Conservation (phyloP, 768 basidiomycete genomes). For the Suillus plorans region DNA sequence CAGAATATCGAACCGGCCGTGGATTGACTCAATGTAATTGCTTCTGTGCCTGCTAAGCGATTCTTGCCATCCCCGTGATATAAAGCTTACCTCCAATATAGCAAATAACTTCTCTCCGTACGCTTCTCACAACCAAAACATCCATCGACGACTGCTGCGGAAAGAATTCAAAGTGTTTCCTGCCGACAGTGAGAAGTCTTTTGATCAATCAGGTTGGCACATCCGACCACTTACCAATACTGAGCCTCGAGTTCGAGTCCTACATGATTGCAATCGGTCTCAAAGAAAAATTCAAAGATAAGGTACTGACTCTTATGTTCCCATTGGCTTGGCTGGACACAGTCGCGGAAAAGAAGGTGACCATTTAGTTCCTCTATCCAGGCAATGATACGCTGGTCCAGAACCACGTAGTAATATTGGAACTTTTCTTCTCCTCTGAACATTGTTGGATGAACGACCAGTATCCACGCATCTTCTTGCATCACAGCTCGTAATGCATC, state of each 20-base stretch:
- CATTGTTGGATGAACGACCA: too few species aligned
- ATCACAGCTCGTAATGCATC: too few species aligned
- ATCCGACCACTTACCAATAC: not conserved
- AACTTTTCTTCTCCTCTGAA: too few species aligned
- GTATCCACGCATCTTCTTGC: too few species aligned
- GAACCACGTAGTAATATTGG: too few species aligned
- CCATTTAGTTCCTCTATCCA: too few species aligned
- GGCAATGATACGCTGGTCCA: too few species aligned
- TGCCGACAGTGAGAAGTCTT: not conserved
- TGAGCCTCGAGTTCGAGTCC: not conserved
- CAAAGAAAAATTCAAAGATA: too few species aligned
- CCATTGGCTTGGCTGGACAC: too few species aligned
- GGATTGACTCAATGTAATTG: not conserved
- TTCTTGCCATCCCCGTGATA: not conserved
- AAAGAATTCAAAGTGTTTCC: not conserved
- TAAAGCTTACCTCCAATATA: not conserved
- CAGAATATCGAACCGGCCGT: not conserved
- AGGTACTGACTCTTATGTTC: too few species aligned
- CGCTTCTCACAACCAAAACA: too few species aligned
- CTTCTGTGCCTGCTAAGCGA: not conserved
- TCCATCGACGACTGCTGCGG: not conserved
- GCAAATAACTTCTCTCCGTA: not conserved
- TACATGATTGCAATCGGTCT: not conserved
- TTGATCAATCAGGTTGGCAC: not conserved
- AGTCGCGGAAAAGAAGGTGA: too few species aligned